A percentile compares a stretch with the other conserved stretches of the same genome.
Conservation (phyloP, 768 basidiomycete genomes). For the Termitomyces sp. region DNA sequence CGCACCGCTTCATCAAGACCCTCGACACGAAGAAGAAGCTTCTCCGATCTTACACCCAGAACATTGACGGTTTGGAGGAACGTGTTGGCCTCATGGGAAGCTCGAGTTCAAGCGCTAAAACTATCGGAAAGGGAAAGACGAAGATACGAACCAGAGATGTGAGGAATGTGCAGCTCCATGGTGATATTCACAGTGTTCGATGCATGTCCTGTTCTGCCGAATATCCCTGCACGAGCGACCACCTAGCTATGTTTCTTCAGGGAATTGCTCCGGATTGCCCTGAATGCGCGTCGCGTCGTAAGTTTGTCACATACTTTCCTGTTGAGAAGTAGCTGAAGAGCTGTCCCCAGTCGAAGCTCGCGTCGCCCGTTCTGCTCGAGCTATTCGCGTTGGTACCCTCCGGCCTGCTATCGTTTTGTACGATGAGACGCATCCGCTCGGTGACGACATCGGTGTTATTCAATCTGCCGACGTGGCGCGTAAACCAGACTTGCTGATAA, state of each 20-base stretch:
- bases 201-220: conserved; percentile 84
- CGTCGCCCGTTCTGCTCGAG: conserved; percentile 77
- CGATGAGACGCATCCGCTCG: conserved; percentile 89
- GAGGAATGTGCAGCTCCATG: conserved; percentile 90
- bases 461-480: conserved; percentile 73
- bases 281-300: conserved; percentile 80
- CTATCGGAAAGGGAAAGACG: conserved; percentile 62
- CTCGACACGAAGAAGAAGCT: conserved; percentile 84
- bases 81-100: conserved; percentile 71
- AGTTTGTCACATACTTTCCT: conserved; percentile 30
- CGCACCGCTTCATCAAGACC: conserved; percentile 85
- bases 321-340: conserved; percentile 8
- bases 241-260: conserved; percentile 60
- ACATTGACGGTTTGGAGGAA: conserved; percentile 94
- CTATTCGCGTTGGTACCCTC: conserved; percentile 78
- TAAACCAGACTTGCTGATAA: conserved; percentile 89
- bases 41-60: conserved; percentile 92
- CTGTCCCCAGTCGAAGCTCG: conserved; percentile 62
- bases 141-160: conserved; percentile 71
- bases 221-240: conserved; percentile 63
- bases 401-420: conserved; percentile 95
- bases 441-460: conserved; percentile 87
- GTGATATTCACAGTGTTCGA: conserved; percentile 88
- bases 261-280: conserved; percentile 85
- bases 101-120: conserved; percentile 51